Base-by-base conservation (phyloP, 805 yeast genomes). In the Yamadazyma kitorensis region DNA sequence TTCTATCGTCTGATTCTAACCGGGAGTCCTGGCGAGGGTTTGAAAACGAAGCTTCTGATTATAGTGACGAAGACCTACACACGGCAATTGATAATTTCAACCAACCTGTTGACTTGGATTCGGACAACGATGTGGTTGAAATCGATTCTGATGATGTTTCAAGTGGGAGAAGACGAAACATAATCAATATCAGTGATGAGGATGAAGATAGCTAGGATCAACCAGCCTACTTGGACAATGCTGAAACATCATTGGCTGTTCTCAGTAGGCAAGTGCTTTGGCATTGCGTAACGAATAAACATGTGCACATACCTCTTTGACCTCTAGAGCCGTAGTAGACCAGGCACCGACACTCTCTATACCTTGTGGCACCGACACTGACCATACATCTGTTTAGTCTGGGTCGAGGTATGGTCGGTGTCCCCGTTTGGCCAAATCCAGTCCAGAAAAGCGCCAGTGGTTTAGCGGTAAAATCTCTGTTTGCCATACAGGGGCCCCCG, bases 71-170 rank as follows among this genome's bases (percentile, higher is more conserved):
- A 8, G 58, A 51, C 31, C 36, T 56, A 14, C 47, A 46, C 10
- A 47, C 52, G 17, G 61, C 63, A 1, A 36, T 57, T 16, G 51
- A 57, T 16, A 49, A 44, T 17, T 54, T 56, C 32, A 50, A 52
- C 24, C 17, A 25, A 3, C 28, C 37, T 13, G 20, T 26, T 15
- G 36, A 33, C n/a, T n/a, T n/a, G n/a, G n/a, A n/a, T n/a, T n/a
- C n/a, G n/a, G n/a, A n/a, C n/a, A 42, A 50, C 10, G 45, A 41
- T 13, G 39, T 31, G 13, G 29, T 27, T 14, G 39, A 15, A 6
- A 36, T 39, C 2, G 44, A 40, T 17, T 37, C 27, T 8, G 40
- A 33, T 7, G 34, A 27, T 15, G 40, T 24, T 14, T 20, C 25
- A 29, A 22, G 24, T 14, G 15, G 35, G 21, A 31, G 49, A 32